These are phyloP conservation scores for Colletotrichum liriopes DNA, from an alignment of 2,329 filamentous ascomycete genomes.

Conservation along the genomic window DNA sequence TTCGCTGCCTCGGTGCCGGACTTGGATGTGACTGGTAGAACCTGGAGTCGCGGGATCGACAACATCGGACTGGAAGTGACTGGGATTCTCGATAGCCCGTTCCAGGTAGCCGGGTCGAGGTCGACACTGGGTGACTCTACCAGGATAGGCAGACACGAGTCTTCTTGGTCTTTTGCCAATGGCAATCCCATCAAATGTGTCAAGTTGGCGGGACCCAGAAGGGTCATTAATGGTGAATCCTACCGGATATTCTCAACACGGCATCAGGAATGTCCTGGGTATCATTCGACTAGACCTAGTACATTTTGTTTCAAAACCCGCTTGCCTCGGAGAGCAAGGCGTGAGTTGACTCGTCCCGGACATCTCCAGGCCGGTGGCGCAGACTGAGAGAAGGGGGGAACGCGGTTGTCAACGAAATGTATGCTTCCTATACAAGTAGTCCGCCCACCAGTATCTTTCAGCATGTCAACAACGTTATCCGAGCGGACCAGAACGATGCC, in stretches of 20 bases:
- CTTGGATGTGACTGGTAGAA: not conserved
- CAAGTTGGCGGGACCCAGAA: not conserved
- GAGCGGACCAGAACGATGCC: not conserved
- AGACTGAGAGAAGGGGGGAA: not conserved
- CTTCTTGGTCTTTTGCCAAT: not conserved
- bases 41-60: not conserved
- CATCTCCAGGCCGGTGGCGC: not conserved
- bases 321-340: not conserved
- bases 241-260: not conserved
- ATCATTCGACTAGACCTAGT: not conserved
- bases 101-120: not conserved
- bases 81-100: not conserved
- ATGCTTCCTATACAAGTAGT: not conserved
- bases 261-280: not conserved
- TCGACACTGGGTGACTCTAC: not conserved
- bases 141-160: not conserved
- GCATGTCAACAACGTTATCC: not conserved
- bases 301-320: not conserved
- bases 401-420: not conserved
- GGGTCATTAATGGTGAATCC: not conserved
- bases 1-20: not conserved
- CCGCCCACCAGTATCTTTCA: not conserved
- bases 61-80: not conserved
- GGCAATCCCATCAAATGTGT: not conserved
- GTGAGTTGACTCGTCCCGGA: not conserved